Percentiles rank a stretch among this genome's conserved stretches.
phyloP scores from a whole-genome alignment of 768 basidiomycete species.

The Boletus eberwhitei region DNA sequence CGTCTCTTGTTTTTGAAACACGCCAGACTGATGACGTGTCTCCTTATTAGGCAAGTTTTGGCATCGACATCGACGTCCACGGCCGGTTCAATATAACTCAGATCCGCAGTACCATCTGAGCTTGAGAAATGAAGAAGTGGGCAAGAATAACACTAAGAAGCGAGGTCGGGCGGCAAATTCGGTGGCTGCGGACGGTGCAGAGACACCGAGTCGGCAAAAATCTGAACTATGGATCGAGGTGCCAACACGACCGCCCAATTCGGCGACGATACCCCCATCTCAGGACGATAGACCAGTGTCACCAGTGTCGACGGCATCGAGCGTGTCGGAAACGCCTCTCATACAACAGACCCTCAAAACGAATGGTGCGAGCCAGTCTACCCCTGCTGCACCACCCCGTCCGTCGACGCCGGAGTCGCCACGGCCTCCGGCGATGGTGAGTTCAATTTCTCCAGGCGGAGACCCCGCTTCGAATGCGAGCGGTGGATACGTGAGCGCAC shows the following conservation, averaged over 20 bases:
- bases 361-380: conserved; percentile 44
- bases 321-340: conserved; percentile 71
- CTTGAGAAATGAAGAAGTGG: conserved; percentile 54
- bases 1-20: not conserved
- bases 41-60: conserved; percentile 72
- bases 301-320: conserved; percentile 71
- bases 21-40: not conserved
- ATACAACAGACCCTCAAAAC: conserved; percentile 56
- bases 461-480: conserved; percentile 10
- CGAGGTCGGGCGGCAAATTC: conserved; percentile 33
- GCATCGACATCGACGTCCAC: conserved; percentile 79
- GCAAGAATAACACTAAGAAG: conserved; percentile 54
- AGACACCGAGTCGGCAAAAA: conserved; percentile 48
- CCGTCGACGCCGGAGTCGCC: conserved; percentile 27
- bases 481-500: conserved; percentile 26
- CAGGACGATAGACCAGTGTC: conserved; percentile 59
- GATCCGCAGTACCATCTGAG: conserved; percentile 68
- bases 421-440: conserved; percentile 6
- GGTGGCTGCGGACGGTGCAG: conserved; percentile 39
- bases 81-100: conserved; percentile 77
- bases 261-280: conserved; percentile 28
- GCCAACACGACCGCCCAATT: conserved; percentile 31
- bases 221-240: conserved; percentile 37
- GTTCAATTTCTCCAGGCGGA: conserved; percentile 21
- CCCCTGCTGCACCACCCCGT: conserved; percentile 17